A percentile compares a stretch with the other conserved stretches of the same genome.
Conservation (phyloP, 768 basidiomycete species). For the Symmetrospora coprosmae region DNA sequence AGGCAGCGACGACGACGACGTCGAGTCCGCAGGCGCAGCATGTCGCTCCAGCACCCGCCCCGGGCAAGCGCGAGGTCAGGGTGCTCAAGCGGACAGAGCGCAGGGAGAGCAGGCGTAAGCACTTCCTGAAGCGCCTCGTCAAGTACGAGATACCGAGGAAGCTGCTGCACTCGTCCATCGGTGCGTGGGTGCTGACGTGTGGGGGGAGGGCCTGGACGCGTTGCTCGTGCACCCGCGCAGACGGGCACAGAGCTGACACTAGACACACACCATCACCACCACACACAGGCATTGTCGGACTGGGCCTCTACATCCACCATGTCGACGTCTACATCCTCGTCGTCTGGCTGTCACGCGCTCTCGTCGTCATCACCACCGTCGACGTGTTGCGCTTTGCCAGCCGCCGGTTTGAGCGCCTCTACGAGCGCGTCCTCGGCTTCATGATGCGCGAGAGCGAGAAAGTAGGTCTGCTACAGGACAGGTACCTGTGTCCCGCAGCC, state of each 20-base stretch:
- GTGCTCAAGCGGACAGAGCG: neutral
- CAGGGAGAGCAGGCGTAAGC: neutral
- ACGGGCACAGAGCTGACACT: neutral
- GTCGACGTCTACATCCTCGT: constrained; percentile 22
- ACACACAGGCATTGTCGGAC: constrained; percentile 23
- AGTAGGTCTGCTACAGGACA: neutral
- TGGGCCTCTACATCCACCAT: constrained; percentile 27
- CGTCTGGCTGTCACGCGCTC: neutral
- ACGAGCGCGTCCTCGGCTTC: constrained; percentile 27
- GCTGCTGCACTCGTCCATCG: constrained; percentile 15
- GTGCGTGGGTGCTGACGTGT: neutral
- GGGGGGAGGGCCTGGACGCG: neutral
- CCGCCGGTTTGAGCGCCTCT: constrained; percentile 22
- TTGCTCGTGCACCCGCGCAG: neutral
- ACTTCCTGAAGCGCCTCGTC: neutral
- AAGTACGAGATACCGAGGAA: neutral
- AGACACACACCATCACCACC: neutral
- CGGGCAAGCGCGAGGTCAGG: too few species aligned
- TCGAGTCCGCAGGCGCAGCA: too few species aligned
- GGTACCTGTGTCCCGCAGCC: neutral
- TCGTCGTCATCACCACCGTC: constrained; percentile 23
- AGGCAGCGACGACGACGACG: too few species aligned
- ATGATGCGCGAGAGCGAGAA: constrained; percentile 30
- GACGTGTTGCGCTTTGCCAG: constrained; percentile 29
- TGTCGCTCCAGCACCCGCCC: too few species aligned